phyloP scores from a whole-genome alignment of 768 basidiomycete species.

The Termitomyces eurrhizus region DNA sequence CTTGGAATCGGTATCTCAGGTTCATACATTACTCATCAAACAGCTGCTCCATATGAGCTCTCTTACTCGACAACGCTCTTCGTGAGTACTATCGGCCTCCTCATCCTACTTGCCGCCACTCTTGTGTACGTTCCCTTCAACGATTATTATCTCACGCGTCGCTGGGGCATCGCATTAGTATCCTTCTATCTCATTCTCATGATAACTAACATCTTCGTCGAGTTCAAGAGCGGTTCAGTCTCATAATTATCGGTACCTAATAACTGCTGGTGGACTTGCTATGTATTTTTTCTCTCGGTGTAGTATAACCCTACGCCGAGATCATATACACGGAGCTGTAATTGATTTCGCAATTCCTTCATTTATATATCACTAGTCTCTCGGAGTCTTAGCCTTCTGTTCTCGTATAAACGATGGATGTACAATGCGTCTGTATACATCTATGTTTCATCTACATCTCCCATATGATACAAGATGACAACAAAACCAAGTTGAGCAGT shows the following conservation, averaged over 20 bases:
- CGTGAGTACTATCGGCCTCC: conserved; percentile 80
- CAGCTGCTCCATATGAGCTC: conserved; percentile 60
- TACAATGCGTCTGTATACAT: neutral
- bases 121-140: conserved; percentile 84
- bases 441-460: no score
- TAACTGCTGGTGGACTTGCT: neutral
- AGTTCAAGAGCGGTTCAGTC: conserved; percentile 39
- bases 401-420: no score
- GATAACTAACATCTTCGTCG: conserved; percentile 75
- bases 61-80: conserved; percentile 80
- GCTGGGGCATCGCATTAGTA: conserved; percentile 83
- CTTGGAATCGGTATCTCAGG: conserved; percentile 92
- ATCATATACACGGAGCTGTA: neutral
- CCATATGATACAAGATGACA: no score
- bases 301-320: neutral
- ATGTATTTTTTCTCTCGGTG: neutral
- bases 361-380: neutral
- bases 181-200: conserved; percentile 72
- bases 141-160: conserved; percentile 70
- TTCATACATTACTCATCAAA: conserved; percentile 72
- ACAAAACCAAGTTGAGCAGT: no score
- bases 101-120: conserved; percentile 70
- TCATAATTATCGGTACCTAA: neutral
- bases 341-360: no score
- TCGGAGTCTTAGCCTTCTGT: no score